Evolutionary conservation across 495 filamentous ascomycete genomes (phyloP).

Genomic region (Lasiosphaeris hirsuta): DNA sequence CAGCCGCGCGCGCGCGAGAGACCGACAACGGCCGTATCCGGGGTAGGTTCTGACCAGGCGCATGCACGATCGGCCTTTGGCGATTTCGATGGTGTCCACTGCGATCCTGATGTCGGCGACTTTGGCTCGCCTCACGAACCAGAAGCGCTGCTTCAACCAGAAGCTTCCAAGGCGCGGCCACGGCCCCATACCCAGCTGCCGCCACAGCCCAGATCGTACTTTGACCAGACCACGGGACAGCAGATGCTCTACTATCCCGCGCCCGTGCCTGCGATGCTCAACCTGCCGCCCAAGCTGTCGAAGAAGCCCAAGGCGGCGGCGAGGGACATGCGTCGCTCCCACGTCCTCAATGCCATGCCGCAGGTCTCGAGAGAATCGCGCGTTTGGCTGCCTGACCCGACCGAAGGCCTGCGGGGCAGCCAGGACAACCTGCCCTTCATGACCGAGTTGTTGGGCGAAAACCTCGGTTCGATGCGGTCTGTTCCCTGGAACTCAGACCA

Average conservation of each 20-base stretch:
- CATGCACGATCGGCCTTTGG: constrained; percentile 60
- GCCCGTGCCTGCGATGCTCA: constrained; percentile 88
- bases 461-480: background rate
- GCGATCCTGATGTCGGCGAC: constrained; percentile 46
- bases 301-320: constrained; percentile 58
- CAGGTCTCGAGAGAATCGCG: constrained; percentile 32
- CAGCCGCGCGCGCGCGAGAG: constrained; percentile 16
- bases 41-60: constrained; percentile 66
- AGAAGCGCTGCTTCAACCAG: constrained; percentile 7
- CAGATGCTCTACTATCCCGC: constrained; percentile 94
- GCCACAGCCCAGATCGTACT: constrained; percentile 55
- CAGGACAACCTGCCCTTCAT: constrained; percentile 22
- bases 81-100: constrained; percentile 95
- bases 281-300: constrained; percentile 83
- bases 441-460: constrained; percentile 14
- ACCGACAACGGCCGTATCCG: constrained; percentile 55
- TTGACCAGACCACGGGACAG: constrained; percentile 62
- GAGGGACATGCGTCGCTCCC: constrained; percentile 66
- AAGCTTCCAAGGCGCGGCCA: constrained; percentile 17
- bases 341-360: constrained; percentile 52
- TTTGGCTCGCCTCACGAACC: constrained; percentile 24
- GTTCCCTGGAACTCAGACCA: constrained; percentile 2
- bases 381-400: constrained; percentile 47
- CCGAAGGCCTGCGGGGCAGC: constrained; percentile 23
- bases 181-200: constrained; percentile 18